A percentile compares a stretch with the other conserved stretches of the same genome.
phyloP scores from a whole-genome alignment of 345 rosid genomes.

The Eucalyptus regnans region DNA sequence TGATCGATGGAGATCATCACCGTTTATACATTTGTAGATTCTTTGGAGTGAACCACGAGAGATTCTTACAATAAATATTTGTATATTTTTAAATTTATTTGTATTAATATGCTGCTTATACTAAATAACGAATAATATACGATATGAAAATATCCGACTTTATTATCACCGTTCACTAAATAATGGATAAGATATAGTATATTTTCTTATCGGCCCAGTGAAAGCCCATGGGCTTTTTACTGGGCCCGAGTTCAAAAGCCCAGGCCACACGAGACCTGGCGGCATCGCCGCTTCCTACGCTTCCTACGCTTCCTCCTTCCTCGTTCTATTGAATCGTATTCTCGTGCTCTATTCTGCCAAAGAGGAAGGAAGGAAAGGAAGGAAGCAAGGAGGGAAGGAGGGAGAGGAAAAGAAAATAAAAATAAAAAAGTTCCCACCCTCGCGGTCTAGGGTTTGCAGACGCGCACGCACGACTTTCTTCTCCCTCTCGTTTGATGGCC shows the following conservation, averaged over 20 bases:
- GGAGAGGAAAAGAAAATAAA: background rate
- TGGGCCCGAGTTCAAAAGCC: background rate
- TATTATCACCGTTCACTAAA: accelerated
- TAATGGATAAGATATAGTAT: accelerated
- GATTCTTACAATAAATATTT: accelerated
- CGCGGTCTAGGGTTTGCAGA: background rate
- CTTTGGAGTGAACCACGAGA: accelerated
- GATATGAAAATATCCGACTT: accelerated
- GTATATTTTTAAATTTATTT: too few species aligned
- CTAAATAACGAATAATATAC: accelerated
- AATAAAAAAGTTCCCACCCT: background rate
- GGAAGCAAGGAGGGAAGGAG: background rate
- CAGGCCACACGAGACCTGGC: background rate
- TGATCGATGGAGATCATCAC: background rate
- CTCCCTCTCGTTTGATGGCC: background rate
- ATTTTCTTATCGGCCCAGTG: background rate
- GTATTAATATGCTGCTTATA: accelerated
- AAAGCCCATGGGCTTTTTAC: background rate
- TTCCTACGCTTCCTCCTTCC: background rate
- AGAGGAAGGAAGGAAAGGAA: background rate
- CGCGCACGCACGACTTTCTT: background rate
- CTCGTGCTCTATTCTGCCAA: background rate
- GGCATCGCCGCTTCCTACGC: background rate
- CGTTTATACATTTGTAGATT: too few species aligned
- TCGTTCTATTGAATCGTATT: background rate